Evolutionary conservation across 1,284 basidiomycete genomes (phyloP), one percentile per base, ranked within the genome.

Genomic region (Athelia sp.): DNA sequence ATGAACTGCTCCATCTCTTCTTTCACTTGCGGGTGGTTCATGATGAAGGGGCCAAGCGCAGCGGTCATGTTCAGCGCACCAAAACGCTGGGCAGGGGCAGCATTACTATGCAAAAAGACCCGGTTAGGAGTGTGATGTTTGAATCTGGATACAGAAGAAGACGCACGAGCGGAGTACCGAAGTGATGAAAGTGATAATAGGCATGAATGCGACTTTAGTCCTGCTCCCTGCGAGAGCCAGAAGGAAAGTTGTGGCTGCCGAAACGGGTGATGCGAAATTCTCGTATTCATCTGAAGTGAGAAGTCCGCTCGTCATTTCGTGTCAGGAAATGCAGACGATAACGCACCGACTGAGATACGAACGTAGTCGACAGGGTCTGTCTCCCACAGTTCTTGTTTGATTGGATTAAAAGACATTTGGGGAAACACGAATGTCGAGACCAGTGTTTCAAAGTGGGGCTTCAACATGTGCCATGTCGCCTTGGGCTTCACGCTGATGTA

Each of bases 1-100:
- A 92, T 68, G 65, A 93, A 91, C 26, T 79, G 74, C 63, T 92
- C 88, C 78, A 93, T 85, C 53, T 76, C 82, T 46, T 72, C 72
- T 58, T 82, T 85, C 52, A 91, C 84, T 34, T 88, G 82, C 9
- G 89, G 87, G 62, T 90, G 86, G 43, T 79, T 77, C 81, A 90
- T 85, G 58, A 90, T 86, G 70, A 86, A 84, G 1, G 82, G 82
- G 1, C 80, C 82, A 3, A 93, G 73, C 0, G 82, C 82, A 19
- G 84, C 78, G 6, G 82, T 83, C 79, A 93, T 90, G 58, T 89
- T 87, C 42, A 93, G 71, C 1, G 88, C 91, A 46, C 90, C 91
- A 58, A 89, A 93, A 38, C 83, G 81, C 55, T 92, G 83, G 17
- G 78, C 68, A 3, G 87, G 62, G 1, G 76, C 58, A 13, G 82